Evolutionary conservation across 1,284 basidiomycete species (phyloP), one percentile per base, ranked within the genome.

Genomic region (Mixia osmundae): DNA sequence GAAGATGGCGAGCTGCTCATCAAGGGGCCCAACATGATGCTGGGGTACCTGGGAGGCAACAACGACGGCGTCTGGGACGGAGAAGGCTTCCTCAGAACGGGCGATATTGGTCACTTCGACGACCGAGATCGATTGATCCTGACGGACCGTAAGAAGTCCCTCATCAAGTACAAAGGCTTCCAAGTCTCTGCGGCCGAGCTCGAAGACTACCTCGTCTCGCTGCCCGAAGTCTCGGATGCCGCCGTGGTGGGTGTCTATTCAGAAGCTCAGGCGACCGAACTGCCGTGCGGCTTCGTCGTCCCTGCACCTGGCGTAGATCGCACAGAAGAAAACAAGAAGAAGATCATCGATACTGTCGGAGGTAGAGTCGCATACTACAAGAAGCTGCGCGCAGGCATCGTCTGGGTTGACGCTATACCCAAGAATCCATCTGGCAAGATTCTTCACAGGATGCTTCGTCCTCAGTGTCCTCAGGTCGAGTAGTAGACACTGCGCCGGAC

Each of bases 41-140:
- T 47, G 30, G 50, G 51, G 9, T 58, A 58, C 43, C 43, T 55
- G n/a, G n/a, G n/a, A n/a, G n/a, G n/a, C n/a, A n/a, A n/a, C n/a
- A n/a, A n/a, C n/a, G n/a, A n/a, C n/a, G n/a, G n/a, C n/a, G n/a
- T n/a, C n/a, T n/a, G n/a, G n/a, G n/a, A n/a, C n/a, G n/a, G n/a
- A n/a, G n/a, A n/a, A n/a, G n/a, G n/a, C n/a, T n/a, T n/a, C n/a
- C n/a, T n/a, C n/a, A 26, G n/a, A 26, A 52, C 49, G 3, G 52
- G 52, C 16, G 52, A 53, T 35, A 25, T 52, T 4, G 52, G 50
- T 8, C 45, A 48, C 26, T 25, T 52, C 11, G 48, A 53, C 33
- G 15, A 28, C 0, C 25, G 45, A 2, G 45, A 44, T 5, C 35
- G 38, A 29, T 18, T 53, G 15, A 45, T 33, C 19, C 46, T 52